phyloP scores from a whole-genome alignment of 495 filamentous ascomycete genomes.

The Friedmanniomyces endolithicus region DNA sequence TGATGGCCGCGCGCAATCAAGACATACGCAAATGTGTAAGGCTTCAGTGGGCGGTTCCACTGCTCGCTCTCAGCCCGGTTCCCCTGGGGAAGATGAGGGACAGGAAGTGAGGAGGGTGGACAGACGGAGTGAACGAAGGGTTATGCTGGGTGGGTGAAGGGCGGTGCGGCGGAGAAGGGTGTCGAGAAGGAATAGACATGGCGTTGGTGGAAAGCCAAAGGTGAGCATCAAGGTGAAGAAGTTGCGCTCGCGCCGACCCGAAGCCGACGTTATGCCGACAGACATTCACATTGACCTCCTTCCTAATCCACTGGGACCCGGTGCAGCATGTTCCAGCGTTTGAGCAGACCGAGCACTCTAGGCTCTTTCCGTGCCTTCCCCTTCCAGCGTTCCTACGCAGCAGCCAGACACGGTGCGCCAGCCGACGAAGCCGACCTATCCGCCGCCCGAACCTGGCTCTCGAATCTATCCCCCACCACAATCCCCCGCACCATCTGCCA shows the following conservation, averaged over 20 bases:
- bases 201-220: neutral
- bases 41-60: neutral
- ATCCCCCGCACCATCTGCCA: constrained; percentile 54
- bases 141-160: neutral
- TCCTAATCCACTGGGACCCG: neutral
- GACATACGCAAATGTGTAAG: neutral
- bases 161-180: neutral
- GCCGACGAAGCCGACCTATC: constrained; percentile 44
- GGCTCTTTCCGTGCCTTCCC: too few species aligned
- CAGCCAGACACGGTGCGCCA: neutral
- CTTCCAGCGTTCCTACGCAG: neutral
- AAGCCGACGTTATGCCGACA: neutral
- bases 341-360: neutral
- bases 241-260: neutral
- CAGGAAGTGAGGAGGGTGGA: neutral
- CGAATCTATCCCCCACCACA: constrained; percentile 45
- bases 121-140: neutral
- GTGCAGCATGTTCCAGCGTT: neutral
- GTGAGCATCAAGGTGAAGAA: too few species aligned
- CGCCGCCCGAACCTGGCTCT: constrained; percentile 65
- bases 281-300: neutral
- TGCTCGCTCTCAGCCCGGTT: neutral
- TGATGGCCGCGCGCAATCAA: neutral
- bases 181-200: neutral
- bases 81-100: neutral